Base-by-base conservation (phyloP, 208 protist genomes). In the Naegleria lovaniensis region DNA sequence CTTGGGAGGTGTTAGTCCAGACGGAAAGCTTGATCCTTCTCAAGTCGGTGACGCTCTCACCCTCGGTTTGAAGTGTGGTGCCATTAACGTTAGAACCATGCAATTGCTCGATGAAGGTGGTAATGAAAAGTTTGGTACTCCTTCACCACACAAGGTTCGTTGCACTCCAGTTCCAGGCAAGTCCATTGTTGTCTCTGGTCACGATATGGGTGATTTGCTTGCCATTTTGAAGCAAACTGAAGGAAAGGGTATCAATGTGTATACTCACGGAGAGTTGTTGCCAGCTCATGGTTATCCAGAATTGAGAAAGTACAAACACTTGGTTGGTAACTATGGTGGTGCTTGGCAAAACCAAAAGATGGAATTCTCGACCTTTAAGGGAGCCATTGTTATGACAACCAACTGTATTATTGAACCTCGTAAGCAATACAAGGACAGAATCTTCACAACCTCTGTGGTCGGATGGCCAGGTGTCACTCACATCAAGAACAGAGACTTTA, bases 231-330 rank as follows among this genome's bases (percentile, higher is more conserved):
- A 95, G 91, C 85, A 92, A 41, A 95, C 93, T 22, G 88, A 95
- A 59, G 90, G 67, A 75, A 94, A 90, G 19, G 95, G 93, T 41
- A 94, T 98, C 84, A 95, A 96, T 85, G 93, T 98, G 13, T 98
- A 96, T 91, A 98, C 96, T 3, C 96, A 98, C 92, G 96, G 96
- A 83, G 96, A 98, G 92, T 96, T 98, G 95, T 92, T 98, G 7
- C 95, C 96, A 13, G 94, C 93, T 5, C 94, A 98, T 87, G 92
- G 75, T 7, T 98, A 98, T 85, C 96, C 96, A 2, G 84, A 92
- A 55, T 93, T 98, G 9, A 92, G 92, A 75, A 92, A 92, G 59
- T 97, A 93, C 85, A 29, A 7, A n/a, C 90, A 95, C 76, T 92
- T 97, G 39, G 90, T 88, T 6, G 95, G 93, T 9, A 90, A 97